Percentiles rank a stretch among this genome's conserved stretches.
These are phyloP conservation scores for Leishmania lainsoni DNA, from an alignment of 208 protist genomes.

Conservation along the genomic window DNA sequence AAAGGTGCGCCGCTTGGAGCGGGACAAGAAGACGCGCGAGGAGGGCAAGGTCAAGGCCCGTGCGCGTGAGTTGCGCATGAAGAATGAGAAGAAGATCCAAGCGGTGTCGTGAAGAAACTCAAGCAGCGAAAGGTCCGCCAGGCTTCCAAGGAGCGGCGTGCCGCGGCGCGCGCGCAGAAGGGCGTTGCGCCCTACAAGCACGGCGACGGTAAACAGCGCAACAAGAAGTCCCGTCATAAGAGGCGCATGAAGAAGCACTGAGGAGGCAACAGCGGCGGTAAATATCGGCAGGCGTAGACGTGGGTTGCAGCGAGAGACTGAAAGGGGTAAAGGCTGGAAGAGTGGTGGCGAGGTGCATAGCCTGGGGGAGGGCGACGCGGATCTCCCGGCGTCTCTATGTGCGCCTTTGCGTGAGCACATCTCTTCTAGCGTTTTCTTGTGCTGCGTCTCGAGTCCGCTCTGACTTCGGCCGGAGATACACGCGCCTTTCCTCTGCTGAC, in stretches of 20 bases:
- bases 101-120: slow-evolving; percentile 86
- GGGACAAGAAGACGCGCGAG: slow-evolving; percentile 58
- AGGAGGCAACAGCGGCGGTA: not conserved
- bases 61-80: slow-evolving; percentile 59
- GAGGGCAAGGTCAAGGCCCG: slow-evolving; percentile 61
- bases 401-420: not conserved
- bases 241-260: slow-evolving; percentile 76
- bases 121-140: slow-evolving; percentile 86
- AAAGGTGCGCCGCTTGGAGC: slow-evolving; percentile 45
- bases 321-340: not conserved
- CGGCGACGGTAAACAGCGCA: slow-evolving; percentile 54
- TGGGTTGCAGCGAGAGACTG: not conserved
- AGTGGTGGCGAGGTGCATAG: not conserved
- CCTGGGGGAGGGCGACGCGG: not conserved
- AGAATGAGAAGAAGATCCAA: slow-evolving; percentile 81
- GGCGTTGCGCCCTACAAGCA: slow-evolving; percentile 56
- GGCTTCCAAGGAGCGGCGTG: slow-evolving; percentile 62
- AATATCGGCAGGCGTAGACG: not conserved
- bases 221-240: slow-evolving; percentile 76
- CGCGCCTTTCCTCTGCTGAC: not conserved
- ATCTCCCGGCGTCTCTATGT: not conserved
- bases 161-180: slow-evolving; percentile 66
- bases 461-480: not conserved
- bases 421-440: not conserved
- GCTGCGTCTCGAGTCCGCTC: not conserved